These are phyloP conservation scores for Eucalyptus victrix DNA, from an alignment of 345 rosid genomes.

Conservation along the genomic window DNA sequence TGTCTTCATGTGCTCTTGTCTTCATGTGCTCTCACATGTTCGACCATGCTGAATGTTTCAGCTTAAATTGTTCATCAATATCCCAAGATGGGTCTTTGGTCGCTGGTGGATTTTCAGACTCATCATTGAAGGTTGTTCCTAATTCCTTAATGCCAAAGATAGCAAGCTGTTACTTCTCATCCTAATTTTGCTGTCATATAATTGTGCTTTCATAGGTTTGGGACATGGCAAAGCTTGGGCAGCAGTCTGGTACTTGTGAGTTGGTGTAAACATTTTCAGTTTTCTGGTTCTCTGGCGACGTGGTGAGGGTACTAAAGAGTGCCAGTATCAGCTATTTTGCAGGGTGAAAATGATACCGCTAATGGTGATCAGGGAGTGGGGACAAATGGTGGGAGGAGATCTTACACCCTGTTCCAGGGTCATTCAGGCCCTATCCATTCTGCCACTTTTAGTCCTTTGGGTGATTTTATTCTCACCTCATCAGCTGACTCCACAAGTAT, in stretches of 20 bases:
- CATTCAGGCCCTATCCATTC: conserved; percentile 97
- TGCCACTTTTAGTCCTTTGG: conserved; percentile 75
- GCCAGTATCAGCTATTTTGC: conserved; percentile 46
- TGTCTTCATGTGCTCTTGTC: background rate
- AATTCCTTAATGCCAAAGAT: background rate
- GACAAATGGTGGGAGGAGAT: conserved; percentile 42
- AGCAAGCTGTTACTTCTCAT: background rate
- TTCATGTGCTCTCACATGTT: background rate
- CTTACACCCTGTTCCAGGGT: conserved; percentile 68
- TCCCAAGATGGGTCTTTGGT: conserved; percentile 98
- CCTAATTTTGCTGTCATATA: conserved; percentile 3
- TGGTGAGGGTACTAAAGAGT: background rate
- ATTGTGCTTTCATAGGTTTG: conserved; percentile 50
- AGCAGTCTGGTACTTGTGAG: conserved; percentile 21
- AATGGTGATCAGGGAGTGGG: conserved; percentile 32
- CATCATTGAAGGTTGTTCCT: conserved; percentile 66
- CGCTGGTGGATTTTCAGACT: conserved; percentile 95
- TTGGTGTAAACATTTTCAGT: background rate
- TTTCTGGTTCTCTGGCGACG: background rate
- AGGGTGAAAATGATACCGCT: conserved; percentile 54
- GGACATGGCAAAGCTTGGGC: conserved; percentile 98
- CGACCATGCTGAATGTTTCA: background rate
- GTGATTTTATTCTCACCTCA: conserved; percentile 84
- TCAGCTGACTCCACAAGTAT: conserved; percentile 93
- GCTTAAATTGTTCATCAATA: conserved; percentile 84